phyloP scores from a whole-genome alignment of 1,284 basidiomycete species.

The Trichosporon sp. region DNA sequence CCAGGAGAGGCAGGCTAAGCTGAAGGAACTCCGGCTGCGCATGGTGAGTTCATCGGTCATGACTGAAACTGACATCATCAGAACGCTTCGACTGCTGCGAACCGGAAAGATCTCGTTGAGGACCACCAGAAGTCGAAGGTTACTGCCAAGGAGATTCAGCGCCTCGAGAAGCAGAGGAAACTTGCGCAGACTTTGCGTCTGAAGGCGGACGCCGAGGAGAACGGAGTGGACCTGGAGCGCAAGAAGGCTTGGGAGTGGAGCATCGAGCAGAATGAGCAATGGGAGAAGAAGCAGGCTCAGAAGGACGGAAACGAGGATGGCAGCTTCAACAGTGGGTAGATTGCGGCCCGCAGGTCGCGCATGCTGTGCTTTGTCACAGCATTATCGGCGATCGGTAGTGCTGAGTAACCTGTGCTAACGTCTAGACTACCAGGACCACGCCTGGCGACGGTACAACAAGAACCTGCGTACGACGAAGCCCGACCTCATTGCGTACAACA shows the following conservation, averaged over 20 bases:
- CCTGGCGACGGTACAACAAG: constrained; percentile 86
- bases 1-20: constrained; percentile 74
- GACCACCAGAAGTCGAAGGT: constrained; percentile 76
- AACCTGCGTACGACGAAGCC: constrained; percentile 84
- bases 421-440: constrained; percentile 84
- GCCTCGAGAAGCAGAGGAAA: constrained; percentile 81
- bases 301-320: constrained; percentile 64
- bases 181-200: constrained; percentile 82
- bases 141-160: constrained; percentile 72
- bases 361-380: too few species aligned
- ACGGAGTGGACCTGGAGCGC: constrained; percentile 71
- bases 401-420: neutral
- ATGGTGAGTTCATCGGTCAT: constrained; percentile 64
- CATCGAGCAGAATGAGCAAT: constrained; percentile 89
- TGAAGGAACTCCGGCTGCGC: constrained; percentile 71
- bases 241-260: constrained; percentile 91
- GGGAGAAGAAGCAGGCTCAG: constrained; percentile 82
- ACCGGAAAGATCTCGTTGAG: constrained; percentile 77
- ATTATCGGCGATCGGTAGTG: too few species aligned
- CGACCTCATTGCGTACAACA: constrained; percentile 78
- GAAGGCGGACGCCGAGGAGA: constrained; percentile 84
- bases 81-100: constrained; percentile 75
- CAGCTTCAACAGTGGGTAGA: constrained; percentile 45
- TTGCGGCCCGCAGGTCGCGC: too few species aligned
- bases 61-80: constrained; percentile 50